Base-by-base conservation (phyloP, 257 asterid species). In the Haberlea rhodopensis region DNA sequence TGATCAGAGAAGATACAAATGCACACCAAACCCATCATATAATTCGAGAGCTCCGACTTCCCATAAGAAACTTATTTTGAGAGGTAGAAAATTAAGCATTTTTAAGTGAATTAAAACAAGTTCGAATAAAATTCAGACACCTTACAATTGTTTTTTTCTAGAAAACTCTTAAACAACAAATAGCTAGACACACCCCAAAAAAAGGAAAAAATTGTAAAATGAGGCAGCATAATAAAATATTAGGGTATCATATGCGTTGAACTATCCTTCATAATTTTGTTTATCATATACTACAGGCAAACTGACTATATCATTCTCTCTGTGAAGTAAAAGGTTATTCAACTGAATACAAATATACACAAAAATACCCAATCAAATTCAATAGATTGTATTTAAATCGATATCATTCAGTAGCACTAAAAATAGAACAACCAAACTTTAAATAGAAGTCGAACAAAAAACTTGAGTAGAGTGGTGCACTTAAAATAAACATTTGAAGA, bases 21-120 rank as follows among this genome's bases (percentile, higher is more conserved):
- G 60, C 51, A 57, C 20, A 20, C 62, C 49, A 32, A 26, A 31
- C 71, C n/a, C n/a, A n/a, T n/a, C n/a, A n/a, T n/a, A n/a, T n/a
- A n/a, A 57, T 40, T 19, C 56, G 5, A 53, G 4, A 51, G 63
- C 73, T 55, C 71, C 29, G 3, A 52, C 15, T 40, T 51, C 26
- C 31, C 20, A 37, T 61, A 19, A 19, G 16, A 43, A 40, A 43
- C 1, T 37, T 7, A 43, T 43, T 43, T 16, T 15, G 51, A 43
- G 51, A 43, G 16, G 51, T 43, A n/a, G 2, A 32, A 32, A 2
- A 32, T 7, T 13, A 8, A 32, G 40, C 40, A 32, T 32, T n/a
- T n/a, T 32, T 15, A 16, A 43, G 19, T 43, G 18, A 7, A 16
- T 19, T 0, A 43, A 43, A 13, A 15, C 49, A 16, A 13, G 51